Evolutionary conservation across 768 basidiomycete genomes (phyloP), one percentile per base, ranked within the genome.

Genomic region (Symmetrospora coprosmae): DNA sequence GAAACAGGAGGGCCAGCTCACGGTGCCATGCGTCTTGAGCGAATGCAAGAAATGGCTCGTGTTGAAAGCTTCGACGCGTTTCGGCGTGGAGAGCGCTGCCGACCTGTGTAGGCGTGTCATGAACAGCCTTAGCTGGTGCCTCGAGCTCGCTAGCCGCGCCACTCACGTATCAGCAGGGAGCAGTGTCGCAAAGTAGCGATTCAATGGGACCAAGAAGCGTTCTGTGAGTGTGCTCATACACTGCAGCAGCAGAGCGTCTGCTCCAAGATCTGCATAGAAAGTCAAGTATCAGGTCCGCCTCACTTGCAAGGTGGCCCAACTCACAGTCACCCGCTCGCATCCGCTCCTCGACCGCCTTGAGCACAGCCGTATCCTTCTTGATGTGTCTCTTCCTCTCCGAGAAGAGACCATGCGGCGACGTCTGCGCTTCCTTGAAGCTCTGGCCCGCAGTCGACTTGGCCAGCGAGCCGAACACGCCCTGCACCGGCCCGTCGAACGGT

Each of bases 111-210:
- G 16, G 25, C 28, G 5, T 27, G 23, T 46, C 43, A 46, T 11
- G 13, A 34, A 19, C 25, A 40, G 23, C 14, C 28, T 17, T 38
- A 5, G 51, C 37, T 25, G 37, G 16, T 25, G 25, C 3, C 19
- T 17, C 31, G 40, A 25, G 8, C 37, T 39, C 23, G 25, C 13
- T 23, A 46, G 5, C 9, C 35, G n/a, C n/a, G 4, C 33, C 19
- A 33, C 55, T 43, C 27, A 58, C 55, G 31, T 9, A 21, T 58
- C 55, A 25, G 52, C 43, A 16, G 87, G 86, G 71, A 90, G 87
- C 47, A 91, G 78, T 1, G 84, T 83, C 62, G 86, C 84, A 39
- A 96, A 81, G 75, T 96, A 96, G 65, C 91, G 81, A 66, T 91
- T 83, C 4, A 97, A 78, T 0, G 92, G 92, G 2, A 86, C 83